Conservation (phyloP, 257 asterid species). For the Nyctanthes arbortristis region DNA sequence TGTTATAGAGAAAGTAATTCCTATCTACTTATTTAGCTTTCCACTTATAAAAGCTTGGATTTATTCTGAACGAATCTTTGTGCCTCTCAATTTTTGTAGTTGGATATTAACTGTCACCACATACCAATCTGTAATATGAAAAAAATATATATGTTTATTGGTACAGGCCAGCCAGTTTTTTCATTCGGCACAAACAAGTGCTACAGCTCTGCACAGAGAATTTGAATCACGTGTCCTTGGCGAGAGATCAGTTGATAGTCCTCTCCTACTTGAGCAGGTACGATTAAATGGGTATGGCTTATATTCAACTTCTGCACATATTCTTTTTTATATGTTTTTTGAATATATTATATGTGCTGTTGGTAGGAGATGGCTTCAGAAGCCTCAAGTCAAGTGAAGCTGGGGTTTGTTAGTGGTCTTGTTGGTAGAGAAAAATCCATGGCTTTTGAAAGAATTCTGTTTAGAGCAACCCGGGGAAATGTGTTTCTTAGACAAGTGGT, state of each 20-base stretch:
- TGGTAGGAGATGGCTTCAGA: slow-evolving; percentile 51
- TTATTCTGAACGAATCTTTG: slow-evolving; percentile 2
- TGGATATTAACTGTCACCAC: not conserved
- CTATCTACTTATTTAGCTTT: not conserved
- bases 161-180: slow-evolving; percentile 64
- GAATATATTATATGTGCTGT: slow-evolving; percentile 11
- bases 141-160: slow-evolving; percentile 15
- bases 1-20: slow-evolving; percentile 58
- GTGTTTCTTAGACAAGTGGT: slow-evolving; percentile 55
- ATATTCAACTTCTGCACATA: not conserved
- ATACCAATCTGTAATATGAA: slow-evolving; percentile 3
- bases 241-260: slow-evolving; percentile 61
- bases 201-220: slow-evolving; percentile 49
- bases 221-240: slow-evolving; percentile 36
- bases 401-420: slow-evolving; percentile 65
- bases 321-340: not conserved
- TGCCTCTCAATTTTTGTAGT: not conserved
- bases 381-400: slow-evolving; percentile 56
- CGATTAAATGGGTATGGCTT: slow-evolving; percentile 10
- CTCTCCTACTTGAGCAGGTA: slow-evolving; percentile 65
- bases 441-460: slow-evolving; percentile 63
- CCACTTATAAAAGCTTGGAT: not conserved
- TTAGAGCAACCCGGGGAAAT: slow-evolving; percentile 73
- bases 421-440: slow-evolving; percentile 55
- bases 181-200: slow-evolving; percentile 57